Percentiles rank a stretch among this genome's conserved stretches.
phyloP scores from a whole-genome alignment of 2,329 filamentous ascomycete species.

The Aspergillus sergii region DNA sequence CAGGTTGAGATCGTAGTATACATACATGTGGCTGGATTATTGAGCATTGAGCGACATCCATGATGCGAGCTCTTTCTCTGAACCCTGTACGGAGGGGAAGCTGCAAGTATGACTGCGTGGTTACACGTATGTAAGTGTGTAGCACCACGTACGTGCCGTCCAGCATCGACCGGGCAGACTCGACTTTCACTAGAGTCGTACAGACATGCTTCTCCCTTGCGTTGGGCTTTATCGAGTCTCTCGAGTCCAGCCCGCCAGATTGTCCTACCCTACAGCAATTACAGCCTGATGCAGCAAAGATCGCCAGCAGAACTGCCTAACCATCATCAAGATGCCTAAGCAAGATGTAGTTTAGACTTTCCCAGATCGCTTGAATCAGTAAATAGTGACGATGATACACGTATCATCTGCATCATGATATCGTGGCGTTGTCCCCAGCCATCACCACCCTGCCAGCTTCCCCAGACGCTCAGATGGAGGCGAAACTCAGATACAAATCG shows the following conservation, averaged over 20 bases:
- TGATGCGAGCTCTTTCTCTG: background rate
- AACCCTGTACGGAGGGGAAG: background rate
- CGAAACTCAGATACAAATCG: background rate
- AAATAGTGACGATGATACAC: background rate
- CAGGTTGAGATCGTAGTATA: background rate
- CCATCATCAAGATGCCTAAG: background rate
- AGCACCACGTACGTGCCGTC: background rate
- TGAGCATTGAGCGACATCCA: background rate
- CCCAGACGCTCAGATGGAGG: background rate
- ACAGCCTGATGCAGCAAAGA: background rate
- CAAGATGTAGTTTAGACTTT: background rate
- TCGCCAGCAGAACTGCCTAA: background rate
- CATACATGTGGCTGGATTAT: constrained; percentile 6
- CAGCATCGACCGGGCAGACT: background rate
- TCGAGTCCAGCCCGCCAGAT: background rate
- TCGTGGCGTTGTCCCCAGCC: constrained; percentile 5
- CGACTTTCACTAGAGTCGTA: background rate
- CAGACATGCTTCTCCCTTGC: background rate
- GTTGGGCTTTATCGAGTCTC: background rate
- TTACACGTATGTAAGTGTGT: background rate
- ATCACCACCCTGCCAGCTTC: background rate
- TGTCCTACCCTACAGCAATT: background rate
- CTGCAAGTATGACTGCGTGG: background rate
- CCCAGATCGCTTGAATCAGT: background rate
- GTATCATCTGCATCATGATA: constrained; percentile 10